Conservation (phyloP, 305 asterid species). For the Fraxinus velutina region DNA sequence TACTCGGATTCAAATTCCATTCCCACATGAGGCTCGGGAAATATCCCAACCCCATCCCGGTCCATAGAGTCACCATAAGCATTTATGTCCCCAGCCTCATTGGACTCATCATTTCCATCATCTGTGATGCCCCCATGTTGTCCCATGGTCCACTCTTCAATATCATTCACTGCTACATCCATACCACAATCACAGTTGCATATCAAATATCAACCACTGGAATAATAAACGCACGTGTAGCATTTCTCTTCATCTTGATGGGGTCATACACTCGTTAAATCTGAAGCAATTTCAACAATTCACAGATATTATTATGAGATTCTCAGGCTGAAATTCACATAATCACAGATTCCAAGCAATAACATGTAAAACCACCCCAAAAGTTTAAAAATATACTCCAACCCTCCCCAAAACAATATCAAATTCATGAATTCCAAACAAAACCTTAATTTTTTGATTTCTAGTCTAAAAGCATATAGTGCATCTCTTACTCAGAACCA, state of each 20-base stretch:
- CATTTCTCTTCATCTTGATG: slow-evolving; percentile 26
- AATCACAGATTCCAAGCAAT: slow-evolving; percentile 10
- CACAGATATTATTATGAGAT: background rate
- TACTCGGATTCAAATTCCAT: slow-evolving; percentile 67
- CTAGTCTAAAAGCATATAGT: background rate
- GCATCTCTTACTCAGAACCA: background rate
- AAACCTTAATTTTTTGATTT: slow-evolving; percentile 5
- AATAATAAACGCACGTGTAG: slow-evolving; percentile 19
- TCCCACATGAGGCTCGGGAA: slow-evolving; percentile 56
- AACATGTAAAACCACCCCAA: background rate
- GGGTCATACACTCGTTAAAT: slow-evolving; percentile 24
- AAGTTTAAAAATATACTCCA: slow-evolving; percentile 7
- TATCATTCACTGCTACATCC: slow-evolving; percentile 43
- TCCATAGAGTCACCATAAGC: slow-evolving; percentile 35
- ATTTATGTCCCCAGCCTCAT: slow-evolving; percentile 40
- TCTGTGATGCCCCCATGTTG: slow-evolving; percentile 45
- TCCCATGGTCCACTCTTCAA: slow-evolving; percentile 41
- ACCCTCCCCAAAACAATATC: background rate
- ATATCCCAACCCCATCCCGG: slow-evolving; percentile 31
- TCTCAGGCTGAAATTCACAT: background rate
- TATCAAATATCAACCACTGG: slow-evolving; percentile 15
- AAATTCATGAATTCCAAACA: background rate
- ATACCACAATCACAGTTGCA: slow-evolving; percentile 34
- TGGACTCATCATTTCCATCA: slow-evolving; percentile 53
- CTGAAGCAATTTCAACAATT: slow-evolving; percentile 36